Conservation (phyloP, 2,329 filamentous ascomycete genomes). For the Xylaria sp. region DNA sequence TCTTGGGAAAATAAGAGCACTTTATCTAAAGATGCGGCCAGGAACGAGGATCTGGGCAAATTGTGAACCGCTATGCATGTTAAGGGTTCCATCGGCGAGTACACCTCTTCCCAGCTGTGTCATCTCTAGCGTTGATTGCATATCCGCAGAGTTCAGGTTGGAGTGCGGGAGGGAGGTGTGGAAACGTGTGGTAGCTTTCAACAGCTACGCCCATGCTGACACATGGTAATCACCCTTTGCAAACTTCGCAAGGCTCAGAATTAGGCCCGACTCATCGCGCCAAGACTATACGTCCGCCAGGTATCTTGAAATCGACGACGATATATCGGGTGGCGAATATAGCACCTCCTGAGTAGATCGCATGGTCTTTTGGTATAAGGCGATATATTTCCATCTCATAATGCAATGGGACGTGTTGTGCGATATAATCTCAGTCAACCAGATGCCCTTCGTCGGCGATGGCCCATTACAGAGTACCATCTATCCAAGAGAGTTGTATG, state of each 20-base stretch:
- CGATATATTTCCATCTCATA: background rate
- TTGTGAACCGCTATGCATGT: background rate
- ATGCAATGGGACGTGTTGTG: conserved; percentile 5
- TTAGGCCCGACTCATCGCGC: background rate
- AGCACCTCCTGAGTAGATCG: background rate
- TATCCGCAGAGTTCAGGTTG: background rate
- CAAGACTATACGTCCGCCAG: background rate
- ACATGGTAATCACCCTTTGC: background rate
- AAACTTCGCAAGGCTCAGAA: background rate
- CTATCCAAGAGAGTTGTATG: background rate
- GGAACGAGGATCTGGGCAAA: background rate
- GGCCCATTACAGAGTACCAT: background rate
- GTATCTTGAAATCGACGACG: background rate
- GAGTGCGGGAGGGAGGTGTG: background rate
- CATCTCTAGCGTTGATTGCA: background rate
- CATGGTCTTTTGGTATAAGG: background rate
- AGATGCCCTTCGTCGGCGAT: conserved; percentile 1
- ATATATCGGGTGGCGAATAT: background rate
- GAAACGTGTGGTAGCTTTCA: background rate
- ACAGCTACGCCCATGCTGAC: background rate
- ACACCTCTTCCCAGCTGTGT: background rate
- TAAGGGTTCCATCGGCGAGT: background rate
- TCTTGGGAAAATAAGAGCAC: background rate
- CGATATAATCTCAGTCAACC: background rate
- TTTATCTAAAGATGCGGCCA: background rate